A percentile compares a stretch with the other conserved stretches of the same genome.
phyloP scores from a whole-genome alignment of 371 early-diverging fungal species.

The Mortierella sp. region DNA sequence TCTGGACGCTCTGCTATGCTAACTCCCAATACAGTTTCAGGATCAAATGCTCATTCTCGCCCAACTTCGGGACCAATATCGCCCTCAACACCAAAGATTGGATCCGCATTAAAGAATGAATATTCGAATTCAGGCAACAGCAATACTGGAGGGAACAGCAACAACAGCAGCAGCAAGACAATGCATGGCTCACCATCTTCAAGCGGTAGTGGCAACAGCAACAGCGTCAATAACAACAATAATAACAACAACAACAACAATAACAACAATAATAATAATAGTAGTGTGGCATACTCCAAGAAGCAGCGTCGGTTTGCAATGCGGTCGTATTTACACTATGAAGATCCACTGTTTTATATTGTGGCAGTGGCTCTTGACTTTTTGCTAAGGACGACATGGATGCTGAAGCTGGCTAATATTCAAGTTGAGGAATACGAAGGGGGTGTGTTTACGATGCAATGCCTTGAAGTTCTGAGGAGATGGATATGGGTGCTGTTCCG shows the following conservation, averaged over 20 bases:
- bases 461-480: slow-evolving; percentile 84
- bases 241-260: slow-evolving; percentile 1
- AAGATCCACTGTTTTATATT: slow-evolving; percentile 74
- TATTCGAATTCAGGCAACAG: background rate
- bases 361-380: slow-evolving; percentile 82
- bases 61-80: slow-evolving; percentile 49
- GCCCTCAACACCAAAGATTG: slow-evolving; percentile 19
- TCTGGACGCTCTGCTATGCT: slow-evolving; percentile 16
- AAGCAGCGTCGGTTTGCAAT: slow-evolving; percentile 58
- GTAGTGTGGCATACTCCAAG: background rate
- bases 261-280: slow-evolving; percentile 3
- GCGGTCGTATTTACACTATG: slow-evolving; percentile 76
- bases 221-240: background rate
- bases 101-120: slow-evolving; percentile 3
- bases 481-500: slow-evolving; percentile 95
- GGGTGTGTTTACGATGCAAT: slow-evolving; percentile 80
- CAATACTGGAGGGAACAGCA: background rate
- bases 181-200: slow-evolving; percentile 5
- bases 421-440: slow-evolving; percentile 74
- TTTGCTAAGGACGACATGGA: slow-evolving; percentile 88
- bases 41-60: slow-evolving; percentile 7
- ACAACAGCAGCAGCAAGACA: background rate
- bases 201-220: slow-evolving; percentile 5
- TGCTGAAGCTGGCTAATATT: slow-evolving; percentile 83
- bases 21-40: slow-evolving; percentile 23